These are phyloP conservation scores for Globisporangium viniferum DNA, from an alignment of 352 stramenopile species.

Conservation along the genomic window DNA sequence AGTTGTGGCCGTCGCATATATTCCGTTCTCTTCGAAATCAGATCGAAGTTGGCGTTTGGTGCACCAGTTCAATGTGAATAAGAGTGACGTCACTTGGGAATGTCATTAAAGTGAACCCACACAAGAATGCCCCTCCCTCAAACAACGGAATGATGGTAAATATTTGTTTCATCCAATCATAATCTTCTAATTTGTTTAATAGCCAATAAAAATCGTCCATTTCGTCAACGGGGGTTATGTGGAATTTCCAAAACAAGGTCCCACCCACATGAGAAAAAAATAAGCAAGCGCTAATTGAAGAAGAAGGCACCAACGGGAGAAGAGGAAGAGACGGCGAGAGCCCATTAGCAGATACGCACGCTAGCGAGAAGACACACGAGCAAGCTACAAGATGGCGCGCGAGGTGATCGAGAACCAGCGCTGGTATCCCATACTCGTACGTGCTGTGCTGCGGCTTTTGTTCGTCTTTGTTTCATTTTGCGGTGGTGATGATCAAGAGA, in stretches of 20 bases:
- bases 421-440: constrained; percentile 78
- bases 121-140: neutral
- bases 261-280: neutral
- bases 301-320: neutral
- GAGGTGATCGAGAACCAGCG: constrained; percentile 88
- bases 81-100: neutral
- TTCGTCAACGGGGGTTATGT: neutral
- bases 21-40: neutral
- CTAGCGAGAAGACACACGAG: too few species aligned
- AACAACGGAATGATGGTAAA: neutral
- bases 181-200: neutral
- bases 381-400: constrained; percentile 23
- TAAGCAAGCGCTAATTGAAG: neutral
- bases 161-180: neutral
- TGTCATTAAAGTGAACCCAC: constrained; percentile 10
- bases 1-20: neutral
- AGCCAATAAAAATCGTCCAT: neutral
- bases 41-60: neutral
- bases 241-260: neutral
- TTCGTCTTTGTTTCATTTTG: neutral
- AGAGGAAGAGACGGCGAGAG: neutral
- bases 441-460: neutral
- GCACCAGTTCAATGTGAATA: neutral
- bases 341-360: too few species aligned
- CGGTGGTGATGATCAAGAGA: neutral